Percentiles rank a stretch among this genome's conserved stretches.
Conservation (phyloP, 2,329 filamentous ascomycete genomes). For the Sarocladium brachiariae region DNA sequence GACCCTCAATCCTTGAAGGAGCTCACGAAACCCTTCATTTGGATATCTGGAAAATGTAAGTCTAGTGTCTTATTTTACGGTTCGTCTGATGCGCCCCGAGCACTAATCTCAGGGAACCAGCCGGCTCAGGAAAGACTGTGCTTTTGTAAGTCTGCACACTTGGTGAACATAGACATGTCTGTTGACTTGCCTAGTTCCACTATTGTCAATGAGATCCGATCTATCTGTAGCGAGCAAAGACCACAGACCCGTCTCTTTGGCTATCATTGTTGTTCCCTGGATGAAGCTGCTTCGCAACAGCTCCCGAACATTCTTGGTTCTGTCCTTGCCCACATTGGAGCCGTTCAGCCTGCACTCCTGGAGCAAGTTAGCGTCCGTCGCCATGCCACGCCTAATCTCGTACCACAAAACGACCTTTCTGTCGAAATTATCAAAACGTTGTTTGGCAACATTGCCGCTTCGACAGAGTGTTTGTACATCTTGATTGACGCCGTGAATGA, state of each 20-base stretch:
- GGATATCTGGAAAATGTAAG: conserved; percentile 20
- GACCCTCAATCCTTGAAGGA: not conserved
- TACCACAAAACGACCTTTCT: conserved; percentile 17
- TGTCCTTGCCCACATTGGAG: conserved; percentile 18
- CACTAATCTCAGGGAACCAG: too few relatives aligned
- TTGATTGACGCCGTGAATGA: conserved; percentile 20
- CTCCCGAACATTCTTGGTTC: conserved; percentile 21
- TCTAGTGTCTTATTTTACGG: too few relatives aligned
- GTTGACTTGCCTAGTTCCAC: conserved; percentile 15
- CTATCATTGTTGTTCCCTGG: conserved; percentile 20
- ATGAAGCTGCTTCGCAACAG: conserved; percentile 20
- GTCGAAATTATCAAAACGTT: conserved; percentile 13
- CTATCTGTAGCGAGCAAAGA: conserved; percentile 2
- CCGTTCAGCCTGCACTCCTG: conserved; percentile 12
- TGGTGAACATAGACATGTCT: not conserved
- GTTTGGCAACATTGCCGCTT: conserved; percentile 11
- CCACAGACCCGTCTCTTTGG: conserved; percentile 14
- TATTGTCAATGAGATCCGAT: conserved; percentile 16
- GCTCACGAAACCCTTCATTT: conserved; percentile 15
- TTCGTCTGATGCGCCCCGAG: too few relatives aligned
- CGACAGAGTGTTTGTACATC: conserved; percentile 15
- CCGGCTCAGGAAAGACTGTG: conserved; percentile 23
- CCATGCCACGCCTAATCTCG: conserved; percentile 10
- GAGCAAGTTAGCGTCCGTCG: conserved; percentile 15
- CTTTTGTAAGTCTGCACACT: conserved; percentile 18